phyloP scores from a whole-genome alignment of 768 basidiomycete genomes.

The Dendrothele bispora region DNA sequence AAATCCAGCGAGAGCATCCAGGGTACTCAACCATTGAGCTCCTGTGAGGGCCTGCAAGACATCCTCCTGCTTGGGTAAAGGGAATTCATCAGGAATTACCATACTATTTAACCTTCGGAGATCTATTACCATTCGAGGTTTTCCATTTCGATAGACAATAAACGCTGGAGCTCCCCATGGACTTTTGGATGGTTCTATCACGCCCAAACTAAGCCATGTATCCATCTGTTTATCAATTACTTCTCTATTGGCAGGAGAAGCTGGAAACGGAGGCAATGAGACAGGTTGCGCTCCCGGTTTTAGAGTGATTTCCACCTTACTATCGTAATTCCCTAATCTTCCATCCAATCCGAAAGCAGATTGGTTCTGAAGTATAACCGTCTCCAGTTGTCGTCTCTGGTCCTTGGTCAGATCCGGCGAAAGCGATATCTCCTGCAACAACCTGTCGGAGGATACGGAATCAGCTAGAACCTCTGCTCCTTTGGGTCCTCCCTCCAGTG shows the following conservation, averaged over 20 bases:
- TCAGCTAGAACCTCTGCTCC: slow-evolving; percentile 9
- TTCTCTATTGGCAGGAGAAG: slow-evolving; percentile 19
- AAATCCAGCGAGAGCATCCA: slow-evolving; percentile 31
- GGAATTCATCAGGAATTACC: slow-evolving; percentile 20
- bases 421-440: neutral
- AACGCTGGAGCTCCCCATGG: slow-evolving; percentile 30
- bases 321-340: neutral
- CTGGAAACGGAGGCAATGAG: slow-evolving; percentile 13
- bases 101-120: slow-evolving; percentile 15
- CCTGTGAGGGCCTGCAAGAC: slow-evolving; percentile 21
- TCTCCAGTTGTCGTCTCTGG: neutral
- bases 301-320: neutral
- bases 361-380: neutral
- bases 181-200: slow-evolving; percentile 27
- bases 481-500: slow-evolving; percentile 8
- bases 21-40: slow-evolving; percentile 18
- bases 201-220: slow-evolving; percentile 19
- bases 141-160: slow-evolving; percentile 24
- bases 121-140: slow-evolving; percentile 25
- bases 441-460: neutral
- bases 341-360: neutral
- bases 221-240: slow-evolving; percentile 23
- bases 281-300: slow-evolving; percentile 9
- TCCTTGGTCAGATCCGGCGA: neutral
- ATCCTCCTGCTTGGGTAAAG: slow-evolving; percentile 18